Base-by-base conservation (phyloP, 2,329 filamentous ascomycete species). In the Arachnopeziza araneosa region DNA sequence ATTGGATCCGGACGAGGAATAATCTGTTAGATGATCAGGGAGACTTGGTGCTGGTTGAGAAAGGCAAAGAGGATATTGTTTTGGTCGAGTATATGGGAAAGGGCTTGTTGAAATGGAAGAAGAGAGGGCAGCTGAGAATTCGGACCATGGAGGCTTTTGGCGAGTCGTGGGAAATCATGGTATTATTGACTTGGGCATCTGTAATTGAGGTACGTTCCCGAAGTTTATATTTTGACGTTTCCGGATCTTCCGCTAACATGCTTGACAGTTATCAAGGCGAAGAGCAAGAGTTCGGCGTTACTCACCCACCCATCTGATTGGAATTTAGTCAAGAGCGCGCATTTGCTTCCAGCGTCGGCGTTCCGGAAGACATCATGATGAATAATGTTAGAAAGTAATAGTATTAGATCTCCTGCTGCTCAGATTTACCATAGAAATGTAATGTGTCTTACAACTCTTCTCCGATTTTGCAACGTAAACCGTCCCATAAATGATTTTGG, bases 61-160 rank as follows among this genome's bases (percentile, higher is more conserved):
- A 65, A n/a, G 63, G 61, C 2, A 66, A 52, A 55, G 65, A 68
- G 54, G 50, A 62, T 24, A 24, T 61, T 21, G 58, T 68, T 6
- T 55, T 66, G 51, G 62, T 60, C 2, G 66, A 68, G 54, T 68
- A 68, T 60, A 24, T 64, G 14, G 66, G 65, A 12, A 66, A 65
- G 44, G 66, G 66, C 0, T 17, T 67, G 19, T 55, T 68, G 55
- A 68, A 68, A 57, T 67, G 65, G 66, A 68, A 68, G 60, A 68
- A 68, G 57, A 61, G 66, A 32, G 66, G 66, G 2, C 50, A 62
- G 26, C 50, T 68, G 44, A 49, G 66, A 55, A 60, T 68, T 12
- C 60, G 60, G 57, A 59, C 52, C 12, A 48, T 62, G 24, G 56
- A 53, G 30, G 53, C 24, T 17, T 65, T 64, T 59, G 65, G 66